Evolutionary conservation across 305 asterid genomes (phyloP).

Genomic region (Vinca major): DNA sequence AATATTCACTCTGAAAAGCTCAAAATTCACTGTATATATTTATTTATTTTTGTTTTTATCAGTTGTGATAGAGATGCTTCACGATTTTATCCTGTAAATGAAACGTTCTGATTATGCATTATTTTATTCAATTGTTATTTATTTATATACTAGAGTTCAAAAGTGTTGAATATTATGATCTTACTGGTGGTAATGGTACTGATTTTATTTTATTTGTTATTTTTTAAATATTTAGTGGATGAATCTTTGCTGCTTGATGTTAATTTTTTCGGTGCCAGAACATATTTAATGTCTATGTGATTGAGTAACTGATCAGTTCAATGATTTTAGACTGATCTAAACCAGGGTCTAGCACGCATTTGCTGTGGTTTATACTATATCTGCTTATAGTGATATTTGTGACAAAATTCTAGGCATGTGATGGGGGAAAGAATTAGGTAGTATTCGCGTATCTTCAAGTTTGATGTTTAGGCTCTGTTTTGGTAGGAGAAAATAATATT

Average conservation of each 20-base stretch:
- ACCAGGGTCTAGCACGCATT: not conserved
- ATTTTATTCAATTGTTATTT: not conserved
- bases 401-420: not conserved
- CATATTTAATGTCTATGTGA: not conserved
- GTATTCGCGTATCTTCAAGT: not conserved
- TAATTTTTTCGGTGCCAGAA: not conserved
- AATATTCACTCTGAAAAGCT: not conserved
- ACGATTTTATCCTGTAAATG: not conserved
- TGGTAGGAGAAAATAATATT: not conserved
- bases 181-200: not conserved
- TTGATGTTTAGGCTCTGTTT: not conserved
- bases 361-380: not conserved
- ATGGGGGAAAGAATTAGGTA: not conserved
- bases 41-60: not conserved
- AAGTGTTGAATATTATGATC: not conserved
- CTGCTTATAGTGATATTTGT: not conserved
- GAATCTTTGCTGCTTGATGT: no score
- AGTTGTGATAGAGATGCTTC: not conserved
- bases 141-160: not conserved
- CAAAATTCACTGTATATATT: not conserved
- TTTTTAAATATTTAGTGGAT: not conserved
- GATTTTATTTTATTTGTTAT: not conserved
- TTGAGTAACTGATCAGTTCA: not conserved
- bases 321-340: not conserved
- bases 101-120: not conserved